phyloP scores from a whole-genome alignment of 768 basidiomycete genomes.

The Hypsizygus marmoreus region DNA sequence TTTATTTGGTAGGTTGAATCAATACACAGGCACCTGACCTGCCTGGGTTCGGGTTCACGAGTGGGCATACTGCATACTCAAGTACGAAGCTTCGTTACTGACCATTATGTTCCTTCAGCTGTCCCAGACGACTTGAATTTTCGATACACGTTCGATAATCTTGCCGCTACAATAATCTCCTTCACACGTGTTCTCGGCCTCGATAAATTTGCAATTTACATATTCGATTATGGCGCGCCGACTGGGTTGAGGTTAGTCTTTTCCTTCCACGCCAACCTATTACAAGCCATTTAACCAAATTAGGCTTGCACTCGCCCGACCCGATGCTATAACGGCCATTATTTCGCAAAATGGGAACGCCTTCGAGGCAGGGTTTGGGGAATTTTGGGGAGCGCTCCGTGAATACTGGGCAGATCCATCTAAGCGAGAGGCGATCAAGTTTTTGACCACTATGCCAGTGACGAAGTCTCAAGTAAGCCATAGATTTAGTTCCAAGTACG shows the following conservation, averaged over 20 bases:
- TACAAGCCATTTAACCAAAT: not conserved
- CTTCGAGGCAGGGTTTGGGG: conserved; percentile 44
- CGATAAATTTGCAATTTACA: conserved; percentile 43
- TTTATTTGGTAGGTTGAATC: not conserved
- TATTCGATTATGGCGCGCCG: conserved; percentile 53
- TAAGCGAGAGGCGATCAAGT: conserved; percentile 25
- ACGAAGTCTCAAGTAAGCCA: conserved; percentile 29
- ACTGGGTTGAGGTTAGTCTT: conserved; percentile 27
- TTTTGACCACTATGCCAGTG: conserved; percentile 26
- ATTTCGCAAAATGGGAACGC: conserved; percentile 53
- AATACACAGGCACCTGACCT: conserved; percentile 44
- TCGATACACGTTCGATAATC: conserved; percentile 41
- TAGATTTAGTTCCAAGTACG: not conserved
- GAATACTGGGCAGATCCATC: conserved; percentile 32
- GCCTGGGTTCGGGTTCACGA: conserved; percentile 53
- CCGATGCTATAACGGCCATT: conserved; percentile 43
- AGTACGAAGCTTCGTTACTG: too few species aligned
- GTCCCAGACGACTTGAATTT: conserved; percentile 38
- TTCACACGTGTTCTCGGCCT: conserved; percentile 43
- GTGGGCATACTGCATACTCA: conserved; percentile 11
- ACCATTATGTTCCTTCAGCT: too few species aligned
- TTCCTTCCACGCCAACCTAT: not conserved
- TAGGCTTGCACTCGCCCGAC: conserved; percentile 42
- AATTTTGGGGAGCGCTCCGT: conserved; percentile 38
- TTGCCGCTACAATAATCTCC: conserved; percentile 38